These are phyloP conservation scores for Solanum rostratum DNA, from an alignment of 257 asterid genomes.

Conservation along the genomic window DNA sequence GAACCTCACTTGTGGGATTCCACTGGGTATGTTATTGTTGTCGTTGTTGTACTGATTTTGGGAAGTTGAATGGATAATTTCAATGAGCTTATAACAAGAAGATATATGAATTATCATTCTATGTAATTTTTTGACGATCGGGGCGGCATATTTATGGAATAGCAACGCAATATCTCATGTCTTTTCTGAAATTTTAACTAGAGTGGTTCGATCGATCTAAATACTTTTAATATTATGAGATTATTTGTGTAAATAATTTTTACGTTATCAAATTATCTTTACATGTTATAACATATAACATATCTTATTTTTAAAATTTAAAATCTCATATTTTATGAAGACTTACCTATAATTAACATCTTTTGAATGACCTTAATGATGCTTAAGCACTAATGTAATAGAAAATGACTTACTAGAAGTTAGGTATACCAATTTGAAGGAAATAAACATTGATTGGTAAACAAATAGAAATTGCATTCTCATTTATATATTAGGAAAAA, in stretches of 20 bases:
- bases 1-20: too few relatives aligned
- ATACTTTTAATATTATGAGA: neutral
- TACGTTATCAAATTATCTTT: neutral
- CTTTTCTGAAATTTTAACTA: neutral
- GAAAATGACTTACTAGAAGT: neutral
- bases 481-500: neutral
- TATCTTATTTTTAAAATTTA: neutral
- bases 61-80: neutral
- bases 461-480: neutral
- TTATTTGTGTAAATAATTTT: neutral
- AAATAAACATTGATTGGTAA: neutral
- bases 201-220: neutral
- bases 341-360: neutral
- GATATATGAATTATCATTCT: neutral
- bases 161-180: neutral
- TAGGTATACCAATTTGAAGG: neutral
- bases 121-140: neutral
- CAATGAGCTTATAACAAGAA: neutral
- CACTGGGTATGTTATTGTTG: too few relatives aligned
- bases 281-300: neutral
- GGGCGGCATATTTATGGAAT: neutral
- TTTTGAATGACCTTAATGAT: neutral
- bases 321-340: neutral
- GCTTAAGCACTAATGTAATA: neutral
- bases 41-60: neutral